Evolutionary conservation across 139 green algal species (phyloP), one percentile per base, ranked within the genome.

Genomic region (Volvox africanus): DNA sequence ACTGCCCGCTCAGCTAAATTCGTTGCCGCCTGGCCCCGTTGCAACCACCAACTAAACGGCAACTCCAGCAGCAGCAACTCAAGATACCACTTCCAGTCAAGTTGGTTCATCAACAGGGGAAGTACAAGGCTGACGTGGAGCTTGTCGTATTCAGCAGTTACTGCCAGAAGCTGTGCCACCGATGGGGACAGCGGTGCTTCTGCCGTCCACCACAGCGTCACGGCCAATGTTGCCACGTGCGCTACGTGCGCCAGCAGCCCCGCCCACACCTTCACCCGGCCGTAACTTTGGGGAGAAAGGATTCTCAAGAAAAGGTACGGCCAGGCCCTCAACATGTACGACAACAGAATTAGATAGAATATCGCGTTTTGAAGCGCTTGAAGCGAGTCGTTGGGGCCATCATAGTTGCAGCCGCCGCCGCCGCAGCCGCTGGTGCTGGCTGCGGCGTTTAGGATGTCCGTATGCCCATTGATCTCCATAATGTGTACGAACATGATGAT

Each of bases 231-330:
- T 11, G 30, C 61, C 14, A 87, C 11, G 35, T 87, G 81, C 30
- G 20, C 61, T 19, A 21, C 81, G 30, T 87, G 61, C 61, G 81
- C 81, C 16, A 30, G 18, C 61, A 87, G 21, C 19, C 35, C 81
- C 24, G 61, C 81, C 81, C n/a, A 61, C 17, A 61, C 55, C 61
- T 28, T 55, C n/a, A 77, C 9, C n/a, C 81, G 81, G 32, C 82
- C 18, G 33, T 88, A 88, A 20, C 62, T 3, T 20, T 14, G 21
- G 11, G 82, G 82, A 0, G 62, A 36, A 0, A 71, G 16, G 18
- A 79, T 17, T 24, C 9, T 35, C 21, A 88, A 36, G 3, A 88
- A 65, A 5, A 88, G 65, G 82, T 88, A 88, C 32, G 82, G 82
- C 82, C 82, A 88, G 2, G 24, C 20, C 0, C 82, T 33, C 33